A percentile compares a stretch with the other conserved stretches of the same genome.
phyloP scores from a whole-genome alignment of 2,329 filamentous ascomycete genomes.

The Neoascochyta sp. region DNA sequence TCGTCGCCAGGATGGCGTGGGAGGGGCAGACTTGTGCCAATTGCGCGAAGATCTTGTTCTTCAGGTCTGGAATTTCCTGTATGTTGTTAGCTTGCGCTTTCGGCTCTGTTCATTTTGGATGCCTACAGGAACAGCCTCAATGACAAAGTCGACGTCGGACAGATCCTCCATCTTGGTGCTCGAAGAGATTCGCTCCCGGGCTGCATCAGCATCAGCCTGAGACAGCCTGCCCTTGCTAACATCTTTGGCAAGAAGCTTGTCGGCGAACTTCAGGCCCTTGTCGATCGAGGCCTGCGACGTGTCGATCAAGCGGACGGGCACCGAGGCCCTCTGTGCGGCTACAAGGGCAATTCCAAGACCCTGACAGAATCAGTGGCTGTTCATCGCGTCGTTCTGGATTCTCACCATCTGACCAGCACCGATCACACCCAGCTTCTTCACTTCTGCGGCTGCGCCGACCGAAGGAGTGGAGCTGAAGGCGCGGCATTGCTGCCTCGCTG shows the following conservation, averaged over 20 bases:
- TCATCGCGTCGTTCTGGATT: conserved; percentile 13
- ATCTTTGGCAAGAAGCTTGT: conserved; percentile 91
- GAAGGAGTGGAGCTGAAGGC: conserved; percentile 66
- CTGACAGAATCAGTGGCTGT: conserved; percentile 57
- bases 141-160: conserved; percentile 86
- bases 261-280: conserved; percentile 86
- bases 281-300: conserved; percentile 78
- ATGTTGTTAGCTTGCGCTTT: conserved; percentile 2
- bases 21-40: conserved; percentile 76
- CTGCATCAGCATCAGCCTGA: conserved; percentile 71
- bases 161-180: conserved; percentile 74
- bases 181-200: conserved; percentile 64
- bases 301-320: conserved; percentile 85
- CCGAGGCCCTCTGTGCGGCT: conserved; percentile 75
- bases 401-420: conserved; percentile 94
- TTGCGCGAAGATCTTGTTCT: conserved; percentile 79
- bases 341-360: conserved; percentile 94
- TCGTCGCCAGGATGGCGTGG: conserved; percentile 90
- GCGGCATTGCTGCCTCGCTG: conserved; percentile 36
- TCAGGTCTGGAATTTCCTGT: conserved; percentile 76
- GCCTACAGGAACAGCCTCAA: conserved; percentile 78
- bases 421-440: conserved; percentile 86
- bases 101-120: background rate
- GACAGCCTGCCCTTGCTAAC: conserved; percentile 83
- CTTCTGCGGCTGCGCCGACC: conserved; percentile 59